These are phyloP conservation scores for Diplogelasinospora grovesii DNA, from an alignment of 495 filamentous ascomycete genomes.

Conservation along the genomic window DNA sequence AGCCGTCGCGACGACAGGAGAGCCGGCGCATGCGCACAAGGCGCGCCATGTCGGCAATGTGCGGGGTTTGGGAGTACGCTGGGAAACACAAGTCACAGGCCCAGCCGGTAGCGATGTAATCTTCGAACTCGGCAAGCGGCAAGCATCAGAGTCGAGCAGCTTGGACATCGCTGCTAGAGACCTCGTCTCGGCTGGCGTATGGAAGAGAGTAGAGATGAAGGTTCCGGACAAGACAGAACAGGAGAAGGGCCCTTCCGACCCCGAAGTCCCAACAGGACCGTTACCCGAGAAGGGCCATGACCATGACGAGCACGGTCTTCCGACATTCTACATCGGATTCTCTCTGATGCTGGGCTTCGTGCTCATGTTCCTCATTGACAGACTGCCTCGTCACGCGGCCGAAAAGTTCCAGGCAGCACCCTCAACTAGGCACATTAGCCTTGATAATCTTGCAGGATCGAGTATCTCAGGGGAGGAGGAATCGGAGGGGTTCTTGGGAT, in stretches of 20 bases:
- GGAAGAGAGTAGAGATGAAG: neutral
- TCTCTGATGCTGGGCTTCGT: slow-evolving; percentile 85
- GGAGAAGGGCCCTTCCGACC: slow-evolving; percentile 1
- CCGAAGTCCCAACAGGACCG: neutral
- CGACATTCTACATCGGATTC: slow-evolving; percentile 66
- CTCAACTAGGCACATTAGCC: slow-evolving; percentile 61
- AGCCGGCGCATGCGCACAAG: slow-evolving; percentile 34
- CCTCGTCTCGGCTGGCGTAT: neutral
- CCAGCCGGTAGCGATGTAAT: neutral
- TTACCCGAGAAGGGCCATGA: slow-evolving; percentile 13
- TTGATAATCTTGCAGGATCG: slow-evolving; percentile 63
- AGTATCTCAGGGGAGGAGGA: slow-evolving; percentile 36
- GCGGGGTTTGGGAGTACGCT: slow-evolving; percentile 14
- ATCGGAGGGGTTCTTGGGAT: slow-evolving; percentile 46
- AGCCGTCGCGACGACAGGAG: slow-evolving; percentile 66
- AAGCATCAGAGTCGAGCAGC: neutral
- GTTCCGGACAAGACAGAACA: slow-evolving; percentile 1
- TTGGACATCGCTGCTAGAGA: neutral
- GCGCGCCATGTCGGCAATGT: slow-evolving; percentile 7
- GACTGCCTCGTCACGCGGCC: slow-evolving; percentile 65
- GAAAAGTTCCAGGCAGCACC: slow-evolving; percentile 47
- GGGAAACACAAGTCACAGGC: slow-evolving; percentile 10
- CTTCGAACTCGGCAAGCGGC: neutral
- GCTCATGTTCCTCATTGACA: slow-evolving; percentile 95
- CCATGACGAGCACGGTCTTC: slow-evolving; percentile 32